Evolutionary conservation across 2,329 filamentous ascomycete species (phyloP), one percentile per base, ranked within the genome.

Genomic region (Phaeosphaeriaceae sp.): DNA sequence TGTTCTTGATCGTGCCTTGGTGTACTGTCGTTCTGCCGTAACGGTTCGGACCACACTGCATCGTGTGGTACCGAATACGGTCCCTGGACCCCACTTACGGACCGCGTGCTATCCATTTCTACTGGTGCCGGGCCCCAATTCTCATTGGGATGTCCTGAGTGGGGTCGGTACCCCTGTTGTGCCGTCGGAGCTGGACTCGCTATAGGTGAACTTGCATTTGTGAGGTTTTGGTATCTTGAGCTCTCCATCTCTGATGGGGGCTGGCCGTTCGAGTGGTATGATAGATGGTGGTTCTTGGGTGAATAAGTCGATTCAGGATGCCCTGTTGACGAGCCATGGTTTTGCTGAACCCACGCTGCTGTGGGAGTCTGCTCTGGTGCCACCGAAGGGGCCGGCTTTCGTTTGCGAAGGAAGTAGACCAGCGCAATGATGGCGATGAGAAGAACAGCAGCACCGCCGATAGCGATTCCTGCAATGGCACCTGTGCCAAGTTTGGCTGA

Each of bases 351-450:
- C 41, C 32, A 44, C 7, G 41, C 18, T 17, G 41, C n/a, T 44
- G 32, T 9, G 5, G 41, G 41, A 36, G 41, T 7, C 11, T 26
- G 21, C 21, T 44, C 30, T 44, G 41, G n/a, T n/a, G 21, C 37
- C 8, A n/a, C n/a, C 6, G 9, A 7, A 17, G 37, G 23, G n/a
- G 11, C 8, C 9, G 37, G 2, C 23, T 11, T 40, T 9, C 41
- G 41, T n/a, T 44, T 44, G 13, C 41, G 41, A 16, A 20, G 41
- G 32, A 44, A 44, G 41, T 36, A 44, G 41, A 44, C 29, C 12
- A 44, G 32, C 9, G 41, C 41, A n/a, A 44, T 44, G n/a, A 44
- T 28, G 12, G 41, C 41, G n/a, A 35, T 16, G n/a, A 44, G 41
- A 12, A 44, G 41, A 15, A 44, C 12, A 13, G 41, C 41, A 18